Base-by-base conservation (phyloP, 2,329 filamentous ascomycete species). In the Sporothrix sp. region DNA sequence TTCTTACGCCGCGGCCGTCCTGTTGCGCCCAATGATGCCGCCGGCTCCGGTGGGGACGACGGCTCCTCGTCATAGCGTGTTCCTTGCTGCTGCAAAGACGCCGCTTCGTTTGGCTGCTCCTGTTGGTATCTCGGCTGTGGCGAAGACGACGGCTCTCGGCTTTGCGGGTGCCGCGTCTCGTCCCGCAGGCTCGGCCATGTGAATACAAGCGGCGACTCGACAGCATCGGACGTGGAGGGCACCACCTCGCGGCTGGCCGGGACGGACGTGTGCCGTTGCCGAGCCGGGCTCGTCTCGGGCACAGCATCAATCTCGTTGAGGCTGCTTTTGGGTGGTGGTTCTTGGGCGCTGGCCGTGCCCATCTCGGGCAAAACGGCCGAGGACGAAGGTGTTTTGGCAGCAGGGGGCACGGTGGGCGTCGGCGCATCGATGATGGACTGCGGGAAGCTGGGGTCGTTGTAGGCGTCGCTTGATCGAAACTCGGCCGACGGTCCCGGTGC, bases 261-360 rank as follows among this genome's bases (percentile, higher is more conserved):
- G 16, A 16, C 35, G 13, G 4, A 16, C 6, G 42, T 25, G 4
- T 20, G 28, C 10, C 30, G 43, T 9, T 42, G 49, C 9, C 28
- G 38, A 1, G 42, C 42, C 5, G 57, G 58, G 35, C 58, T 59
- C 5, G 58, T 60, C 35, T 59, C 58, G 1, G 58, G 58, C 10
- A 60, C 59, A 11, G 58, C 52, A 1, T 58, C 53, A 4, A 39
- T 33, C 23, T 52, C 53, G 23, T 53, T 50, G 1, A 52, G 33
- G 23, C 55, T 57, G 51, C 51, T 55, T 11, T 28, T 39, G 8
- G 36, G 47, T 9, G 21, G 43, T 21, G 16, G 13, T 16, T 50
- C 25, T 28, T n/a, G n/a, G 3, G 18, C 7, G 14, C 14, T 20
- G 2, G 45, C 37, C 16, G 28, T 11, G 2, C 33, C 13, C 7